Percentiles rank a stretch among this genome's conserved stretches.
phyloP scores from a whole-genome alignment of 192 early-diverging fungal genomes.

The Linnemannia hyalina region DNA sequence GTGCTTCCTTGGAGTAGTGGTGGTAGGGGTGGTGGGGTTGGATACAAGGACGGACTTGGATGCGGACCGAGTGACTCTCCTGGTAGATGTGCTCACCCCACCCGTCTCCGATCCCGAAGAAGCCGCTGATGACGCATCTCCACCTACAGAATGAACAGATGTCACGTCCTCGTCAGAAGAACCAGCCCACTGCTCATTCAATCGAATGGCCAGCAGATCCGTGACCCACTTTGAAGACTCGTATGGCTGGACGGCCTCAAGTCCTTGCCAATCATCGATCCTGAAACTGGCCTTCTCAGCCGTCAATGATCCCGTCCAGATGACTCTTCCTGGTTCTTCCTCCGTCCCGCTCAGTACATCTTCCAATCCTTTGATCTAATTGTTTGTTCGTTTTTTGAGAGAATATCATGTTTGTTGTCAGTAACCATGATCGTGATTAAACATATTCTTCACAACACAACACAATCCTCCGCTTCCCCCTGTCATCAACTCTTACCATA shows the following conservation, averaged over 20 bases:
- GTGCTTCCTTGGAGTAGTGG: constrained; percentile 6
- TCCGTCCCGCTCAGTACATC: constrained; percentile 49
- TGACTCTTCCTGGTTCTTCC: constrained; percentile 59
- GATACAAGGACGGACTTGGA: constrained; percentile 8
- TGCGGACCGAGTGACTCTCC: constrained; percentile 27
- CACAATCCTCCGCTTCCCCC: background rate
- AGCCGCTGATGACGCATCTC: background rate
- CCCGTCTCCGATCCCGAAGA: constrained; percentile 16
- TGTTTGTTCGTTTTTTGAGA: background rate
- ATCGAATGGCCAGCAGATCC: constrained; percentile 59
- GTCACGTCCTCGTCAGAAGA: background rate
- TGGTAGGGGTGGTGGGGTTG: background rate
- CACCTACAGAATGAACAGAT: background rate
- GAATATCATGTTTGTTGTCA: background rate
- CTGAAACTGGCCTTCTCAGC: constrained; percentile 44
- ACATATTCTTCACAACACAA: background rate
- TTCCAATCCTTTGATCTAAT: constrained; percentile 65
- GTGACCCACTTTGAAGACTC: constrained; percentile 70
- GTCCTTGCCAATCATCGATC: constrained; percentile 65
- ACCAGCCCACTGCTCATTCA: constrained; percentile 51
- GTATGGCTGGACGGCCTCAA: constrained; percentile 58
- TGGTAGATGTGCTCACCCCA: background rate
- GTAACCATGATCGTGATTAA: background rate
- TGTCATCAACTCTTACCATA: constrained; percentile 49
- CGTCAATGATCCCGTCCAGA: constrained; percentile 70